phyloP scores from a whole-genome alignment of 179 eudicot species.

The Vitellaria paradoxa region DNA sequence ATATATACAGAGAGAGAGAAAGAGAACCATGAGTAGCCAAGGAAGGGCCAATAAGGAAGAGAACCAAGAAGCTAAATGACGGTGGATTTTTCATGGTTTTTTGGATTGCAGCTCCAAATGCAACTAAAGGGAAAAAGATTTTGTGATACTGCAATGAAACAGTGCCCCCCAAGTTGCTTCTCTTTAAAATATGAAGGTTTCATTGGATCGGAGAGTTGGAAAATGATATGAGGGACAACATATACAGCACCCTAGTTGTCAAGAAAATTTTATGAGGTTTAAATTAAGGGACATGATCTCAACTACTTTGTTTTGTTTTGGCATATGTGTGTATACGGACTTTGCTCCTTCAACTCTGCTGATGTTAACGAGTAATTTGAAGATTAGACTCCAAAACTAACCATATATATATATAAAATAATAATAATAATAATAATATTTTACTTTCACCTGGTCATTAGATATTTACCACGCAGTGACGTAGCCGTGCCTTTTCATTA shows the following conservation, averaged over 20 bases:
- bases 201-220: background rate
- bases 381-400: no score
- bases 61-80: background rate
- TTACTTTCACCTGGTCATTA: no score
- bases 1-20: background rate
- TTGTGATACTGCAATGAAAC: background rate
- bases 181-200: background rate
- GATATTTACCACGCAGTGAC: no score
- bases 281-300: background rate
- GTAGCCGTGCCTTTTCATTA: no score
- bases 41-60: slow-evolving; percentile 5
- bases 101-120: background rate
- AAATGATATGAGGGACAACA: no score
- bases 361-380: background rate
- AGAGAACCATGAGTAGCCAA: slow-evolving; percentile 9
- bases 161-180: background rate
- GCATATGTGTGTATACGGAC: background rate
- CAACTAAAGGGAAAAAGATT: background rate
- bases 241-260: no score
- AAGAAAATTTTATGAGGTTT: no score
- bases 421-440: no score
- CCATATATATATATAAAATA: no score
- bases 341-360: background rate
- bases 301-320: no score
- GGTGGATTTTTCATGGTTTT: slow-evolving; percentile 2